phyloP scores from a whole-genome alignment of 345 rosid genomes.

The Corchorus capsularis region DNA sequence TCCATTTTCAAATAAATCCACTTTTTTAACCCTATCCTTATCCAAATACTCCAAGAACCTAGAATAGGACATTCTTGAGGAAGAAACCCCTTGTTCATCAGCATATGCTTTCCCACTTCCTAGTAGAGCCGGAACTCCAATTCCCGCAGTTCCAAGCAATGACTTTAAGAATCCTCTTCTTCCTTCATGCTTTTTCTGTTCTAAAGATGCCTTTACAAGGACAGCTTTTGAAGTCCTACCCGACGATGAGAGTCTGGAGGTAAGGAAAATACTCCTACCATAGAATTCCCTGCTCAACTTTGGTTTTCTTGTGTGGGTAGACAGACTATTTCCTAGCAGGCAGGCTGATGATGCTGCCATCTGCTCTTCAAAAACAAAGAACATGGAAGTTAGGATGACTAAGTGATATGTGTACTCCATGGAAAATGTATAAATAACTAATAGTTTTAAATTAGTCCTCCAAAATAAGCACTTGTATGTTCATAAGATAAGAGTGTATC shows the following conservation, averaged over 20 bases:
- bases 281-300: slow-evolving; percentile 2
- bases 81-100: slow-evolving; percentile 90
- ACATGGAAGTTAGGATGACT: background rate
- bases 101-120: slow-evolving; percentile 77
- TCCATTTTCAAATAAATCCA: slow-evolving; percentile 94
- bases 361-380: background rate
- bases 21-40: slow-evolving; percentile 82
- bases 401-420: too few species aligned
- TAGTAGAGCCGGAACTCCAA: slow-evolving; percentile 58
- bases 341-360: slow-evolving; percentile 17
- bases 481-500: too few species aligned
- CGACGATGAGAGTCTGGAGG: slow-evolving; percentile 33
- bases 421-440: too few species aligned
- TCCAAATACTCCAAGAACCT: slow-evolving; percentile 95
- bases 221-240: slow-evolving; percentile 43
- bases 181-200: slow-evolving; percentile 48
- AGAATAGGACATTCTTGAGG: slow-evolving; percentile 98
- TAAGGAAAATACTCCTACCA: slow-evolving; percentile 40
- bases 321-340: slow-evolving; percentile 16
- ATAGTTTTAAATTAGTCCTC: too few species aligned
- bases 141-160: slow-evolving; percentile 66
- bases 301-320: background rate
- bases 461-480: background rate
- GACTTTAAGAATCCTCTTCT: slow-evolving; percentile 77
- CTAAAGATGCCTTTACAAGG: slow-evolving; percentile 55